Percentiles rank a stretch among this genome's conserved stretches.
phyloP scores from a whole-genome alignment of 2,329 filamentous ascomycete genomes.

The Aspergillus sp. region DNA sequence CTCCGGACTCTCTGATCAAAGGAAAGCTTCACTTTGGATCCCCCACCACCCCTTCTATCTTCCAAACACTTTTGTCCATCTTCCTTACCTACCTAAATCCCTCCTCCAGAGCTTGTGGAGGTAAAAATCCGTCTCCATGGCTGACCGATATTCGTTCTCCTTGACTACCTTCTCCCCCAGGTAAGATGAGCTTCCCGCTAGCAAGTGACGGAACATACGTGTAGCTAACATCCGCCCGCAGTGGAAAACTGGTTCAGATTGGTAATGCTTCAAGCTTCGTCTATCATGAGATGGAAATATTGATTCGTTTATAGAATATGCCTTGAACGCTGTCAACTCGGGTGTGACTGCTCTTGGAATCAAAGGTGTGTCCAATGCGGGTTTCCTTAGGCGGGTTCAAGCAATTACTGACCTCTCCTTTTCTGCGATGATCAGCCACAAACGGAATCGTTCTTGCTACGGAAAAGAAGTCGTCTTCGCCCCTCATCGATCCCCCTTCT shows the following conservation, averaged over 20 bases:
- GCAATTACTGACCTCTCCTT: conserved; percentile 15
- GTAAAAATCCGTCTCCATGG: conserved; percentile 61
- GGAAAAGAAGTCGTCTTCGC: conserved; percentile 98
- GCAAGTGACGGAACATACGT: neutral
- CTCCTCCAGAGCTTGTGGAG: conserved; percentile 16
- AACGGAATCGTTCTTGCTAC: conserved; percentile 98
- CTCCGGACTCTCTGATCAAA: conserved; percentile 18
- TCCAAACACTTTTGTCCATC: conserved; percentile 11
- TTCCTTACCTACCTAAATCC: conserved; percentile 4
- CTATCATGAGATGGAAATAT: neutral
- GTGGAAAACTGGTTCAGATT: conserved; percentile 99
- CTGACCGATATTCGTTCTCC: conserved; percentile 98
- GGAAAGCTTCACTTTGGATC: conserved; percentile 32
- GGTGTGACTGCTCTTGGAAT: conserved; percentile 97
- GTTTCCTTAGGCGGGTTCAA: conserved; percentile 1
- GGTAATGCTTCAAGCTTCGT: conserved; percentile 53
- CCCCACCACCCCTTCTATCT: conserved; percentile 18
- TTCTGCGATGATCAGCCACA: conserved; percentile 64
- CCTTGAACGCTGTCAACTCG: conserved; percentile 97
- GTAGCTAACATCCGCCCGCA: conserved; percentile 53
- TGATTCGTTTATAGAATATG: conserved; percentile 72
- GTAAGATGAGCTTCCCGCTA: conserved; percentile 48
- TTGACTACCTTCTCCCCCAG: conserved; percentile 99
- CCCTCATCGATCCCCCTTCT: conserved; percentile 90
- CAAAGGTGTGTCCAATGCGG: conserved; percentile 66